Conservation (phyloP, 805 yeast genomes). For the Saccharomycopsis lassenensis region DNA sequence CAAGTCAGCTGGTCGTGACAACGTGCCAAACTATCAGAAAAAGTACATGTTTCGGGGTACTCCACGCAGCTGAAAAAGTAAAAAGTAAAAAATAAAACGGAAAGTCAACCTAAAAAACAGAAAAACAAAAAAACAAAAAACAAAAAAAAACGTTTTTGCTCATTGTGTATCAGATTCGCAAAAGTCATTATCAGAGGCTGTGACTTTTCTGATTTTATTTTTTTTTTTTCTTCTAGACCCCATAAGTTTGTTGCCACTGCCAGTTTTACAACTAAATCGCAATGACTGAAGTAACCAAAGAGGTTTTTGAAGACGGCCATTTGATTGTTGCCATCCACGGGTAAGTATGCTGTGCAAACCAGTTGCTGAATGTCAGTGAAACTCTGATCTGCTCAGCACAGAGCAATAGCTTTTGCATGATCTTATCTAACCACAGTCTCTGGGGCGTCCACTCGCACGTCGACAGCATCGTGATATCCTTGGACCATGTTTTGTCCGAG, state of each 20-base stretch:
- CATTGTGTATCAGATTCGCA: background rate
- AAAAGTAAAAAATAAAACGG: too few relatives aligned
- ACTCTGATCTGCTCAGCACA: conserved; percentile 1
- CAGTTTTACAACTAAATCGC: too few relatives aligned
- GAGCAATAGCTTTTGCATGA: background rate
- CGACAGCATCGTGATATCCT: conserved; percentile 33
- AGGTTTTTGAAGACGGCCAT: conserved; percentile 30
- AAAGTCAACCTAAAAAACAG: too few relatives aligned
- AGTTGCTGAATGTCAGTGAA: conserved; percentile 4
- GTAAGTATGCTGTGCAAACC: conserved; percentile 24
- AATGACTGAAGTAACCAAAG: too few relatives aligned
- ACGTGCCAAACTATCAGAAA: background rate
- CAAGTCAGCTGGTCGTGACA: too few relatives aligned
- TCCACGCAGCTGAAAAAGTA: background rate
- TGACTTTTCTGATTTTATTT: too few relatives aligned
- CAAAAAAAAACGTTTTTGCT: too few relatives aligned
- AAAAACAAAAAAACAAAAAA: too few relatives aligned
- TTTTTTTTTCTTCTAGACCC: too few relatives aligned
- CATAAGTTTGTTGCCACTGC: too few relatives aligned
- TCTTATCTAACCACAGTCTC: conserved; percentile 24
- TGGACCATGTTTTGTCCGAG: conserved; percentile 28
- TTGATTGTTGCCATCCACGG: conserved; percentile 71
- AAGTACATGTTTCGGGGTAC: background rate
- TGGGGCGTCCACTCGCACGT: conserved; percentile 62
- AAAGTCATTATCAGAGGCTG: background rate